Base-by-base conservation (phyloP, 768 basidiomycete species). In the Mycena polygramma region DNA sequence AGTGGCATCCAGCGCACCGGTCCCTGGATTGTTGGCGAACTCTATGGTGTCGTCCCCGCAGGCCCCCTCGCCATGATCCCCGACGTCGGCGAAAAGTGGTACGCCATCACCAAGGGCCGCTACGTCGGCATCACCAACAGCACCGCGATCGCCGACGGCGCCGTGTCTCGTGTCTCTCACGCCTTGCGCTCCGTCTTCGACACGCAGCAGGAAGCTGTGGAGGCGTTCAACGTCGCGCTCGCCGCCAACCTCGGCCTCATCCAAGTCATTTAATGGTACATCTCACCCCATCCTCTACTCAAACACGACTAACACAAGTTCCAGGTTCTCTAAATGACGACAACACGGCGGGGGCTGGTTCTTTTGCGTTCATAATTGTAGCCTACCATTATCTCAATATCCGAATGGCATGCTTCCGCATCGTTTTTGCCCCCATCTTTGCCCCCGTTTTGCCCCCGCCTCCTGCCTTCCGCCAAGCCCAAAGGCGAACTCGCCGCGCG, bases 51-150 rank as follows among this genome's bases (percentile, higher is more conserved):
- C 15, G 26, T 63, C 20, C 62, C 62, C 26, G 9, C 39, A 11
- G 39, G 15, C n/a, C 52, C 7, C 3, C 51, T 54, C 39, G 13
- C 26, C 20, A 7, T 19, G n/a, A 14, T 53, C 26, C 39, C 26
- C 22, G 37, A 52, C 24, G 2, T 26, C 26, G 39, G 24, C 22
- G 52, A 54, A 19, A 13, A 53, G 7, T 64, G 63, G 63, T 64
- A 54, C 26, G 26, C 37, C 17, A 64, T 64, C 19, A 19, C 35
- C 9, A 43, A 43, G 4, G 53, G 63, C 4, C n/a, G 13, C 3
- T 53, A n/a, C n/a, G 41, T 64, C 7, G 52, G 63, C 43, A 5
- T 64, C 30, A 64, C 53, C 20, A n/a, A 54, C 19, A 55, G 22
- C 14, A 11, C 37, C 17, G 41, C 26, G 5, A 19, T 64, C 7